These are phyloP conservation scores for Triticum aestivum DNA, from an alignment of 176 grass and related monocot species.

Conservation along the genomic window DNA sequence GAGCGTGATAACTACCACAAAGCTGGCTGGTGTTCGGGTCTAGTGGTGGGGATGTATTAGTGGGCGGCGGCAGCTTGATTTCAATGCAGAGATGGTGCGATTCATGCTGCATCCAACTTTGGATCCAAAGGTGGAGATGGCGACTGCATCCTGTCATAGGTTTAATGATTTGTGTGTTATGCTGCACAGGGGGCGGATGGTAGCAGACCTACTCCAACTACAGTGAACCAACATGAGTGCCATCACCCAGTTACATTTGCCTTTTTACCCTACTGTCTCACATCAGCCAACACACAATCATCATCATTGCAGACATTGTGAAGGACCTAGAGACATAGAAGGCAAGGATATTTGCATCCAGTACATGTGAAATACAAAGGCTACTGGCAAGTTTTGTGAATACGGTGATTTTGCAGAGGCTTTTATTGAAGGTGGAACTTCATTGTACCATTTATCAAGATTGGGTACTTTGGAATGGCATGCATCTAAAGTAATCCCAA, in stretches of 20 bases:
- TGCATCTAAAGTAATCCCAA: neutral
- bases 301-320: neutral
- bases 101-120: neutral
- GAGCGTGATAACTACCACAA: neutral
- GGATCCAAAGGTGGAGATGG: neutral
- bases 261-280: neutral
- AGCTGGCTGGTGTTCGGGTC: neutral
- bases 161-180: neutral
- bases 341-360: neutral
- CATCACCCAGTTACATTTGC: neutral
- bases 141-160: neutral
- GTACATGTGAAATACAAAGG: neutral
- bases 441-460: slow-evolving; percentile 1
- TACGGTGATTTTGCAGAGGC: neutral
- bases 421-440: neutral
- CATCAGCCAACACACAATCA: neutral
- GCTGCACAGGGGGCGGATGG: neutral
- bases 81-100: neutral
- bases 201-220: neutral
- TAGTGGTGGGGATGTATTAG: neutral
- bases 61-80: neutral
- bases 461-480: neutral
- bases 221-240: neutral
- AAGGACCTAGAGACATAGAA: neutral
- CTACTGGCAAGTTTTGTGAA: neutral